These are phyloP conservation scores for Vaccinium corymbosum DNA, from an alignment of 148 eudicot species.

Conservation along the genomic window DNA sequence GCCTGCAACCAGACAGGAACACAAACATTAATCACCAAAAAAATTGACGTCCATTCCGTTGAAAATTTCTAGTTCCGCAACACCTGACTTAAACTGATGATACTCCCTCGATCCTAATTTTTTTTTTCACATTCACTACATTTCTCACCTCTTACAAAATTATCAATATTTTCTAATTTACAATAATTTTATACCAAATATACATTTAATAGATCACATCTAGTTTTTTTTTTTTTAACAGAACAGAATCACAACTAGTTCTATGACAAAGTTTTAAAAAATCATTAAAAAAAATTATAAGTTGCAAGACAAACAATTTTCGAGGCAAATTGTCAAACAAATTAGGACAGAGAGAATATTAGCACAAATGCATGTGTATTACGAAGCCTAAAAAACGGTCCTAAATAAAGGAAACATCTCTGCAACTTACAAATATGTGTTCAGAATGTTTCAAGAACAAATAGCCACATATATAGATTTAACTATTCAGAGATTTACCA, in stretches of 20 bases:
- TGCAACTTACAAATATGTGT: not conserved
- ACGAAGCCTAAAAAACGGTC: not conserved
- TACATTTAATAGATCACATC: not conserved
- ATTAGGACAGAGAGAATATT: not conserved
- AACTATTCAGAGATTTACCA: slow-evolving; percentile 33
- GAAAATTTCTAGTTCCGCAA: too few species aligned
- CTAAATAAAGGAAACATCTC: not conserved
- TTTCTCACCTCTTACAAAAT: not conserved
- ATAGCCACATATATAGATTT: slow-evolving; percentile 7
- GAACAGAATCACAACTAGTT: not conserved
- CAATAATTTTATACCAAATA: not conserved
- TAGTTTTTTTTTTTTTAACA: not conserved
- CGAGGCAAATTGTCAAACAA: not conserved
- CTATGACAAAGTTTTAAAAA: not conserved
- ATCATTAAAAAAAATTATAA: too few species aligned
- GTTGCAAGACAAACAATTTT: not conserved
- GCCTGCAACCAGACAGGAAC: slow-evolving; percentile 10
- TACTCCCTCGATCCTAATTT: too few species aligned
- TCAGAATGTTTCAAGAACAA: not conserved
- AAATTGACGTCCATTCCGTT: not conserved
- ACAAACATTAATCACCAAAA: not conserved
- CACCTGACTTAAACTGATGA: too few species aligned
- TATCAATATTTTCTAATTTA: too few species aligned
- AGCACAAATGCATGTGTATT: not conserved
- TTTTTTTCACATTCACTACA: too few species aligned